Evolutionary conservation across 2,329 filamentous ascomycete species (phyloP).

Genomic region (Chaetoscypha palmicola): DNA sequence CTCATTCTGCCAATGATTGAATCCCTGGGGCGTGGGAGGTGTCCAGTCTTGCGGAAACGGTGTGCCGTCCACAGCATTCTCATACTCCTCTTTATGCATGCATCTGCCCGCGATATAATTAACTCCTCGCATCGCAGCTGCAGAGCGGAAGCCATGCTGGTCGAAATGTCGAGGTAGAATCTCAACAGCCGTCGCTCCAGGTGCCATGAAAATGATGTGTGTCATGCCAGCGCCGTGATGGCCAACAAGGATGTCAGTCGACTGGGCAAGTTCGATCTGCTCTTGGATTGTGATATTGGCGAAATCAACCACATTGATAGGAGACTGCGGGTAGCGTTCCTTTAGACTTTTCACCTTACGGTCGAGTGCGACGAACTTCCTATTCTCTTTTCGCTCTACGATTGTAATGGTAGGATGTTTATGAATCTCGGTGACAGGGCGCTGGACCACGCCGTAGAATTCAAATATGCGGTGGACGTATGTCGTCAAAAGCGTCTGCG

Average conservation of each 20-base stretch:
- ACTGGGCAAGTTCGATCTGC: slow-evolving; percentile 19
- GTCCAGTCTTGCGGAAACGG: slow-evolving; percentile 11
- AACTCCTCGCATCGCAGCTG: slow-evolving; percentile 34
- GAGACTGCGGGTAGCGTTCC: slow-evolving; percentile 7
- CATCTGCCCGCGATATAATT: slow-evolving; percentile 30
- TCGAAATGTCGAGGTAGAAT: slow-evolving; percentile 34
- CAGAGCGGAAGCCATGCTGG: slow-evolving; percentile 36
- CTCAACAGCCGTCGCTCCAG: slow-evolving; percentile 35
- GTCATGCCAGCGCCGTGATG: slow-evolving; percentile 25
- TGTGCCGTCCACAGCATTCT: slow-evolving; percentile 12
- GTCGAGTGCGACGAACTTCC: slow-evolving; percentile 8
- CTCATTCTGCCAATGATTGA: slow-evolving; percentile 10
- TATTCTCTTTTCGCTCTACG: slow-evolving; percentile 9
- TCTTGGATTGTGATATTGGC: slow-evolving; percentile 14
- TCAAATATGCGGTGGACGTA: slow-evolving; percentile 10
- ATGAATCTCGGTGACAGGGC: slow-evolving; percentile 4
- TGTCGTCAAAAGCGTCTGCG: slow-evolving; percentile 12
- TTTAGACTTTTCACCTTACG: slow-evolving; percentile 6
- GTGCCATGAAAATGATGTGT: slow-evolving; percentile 34
- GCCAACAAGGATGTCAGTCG: slow-evolving; percentile 23
- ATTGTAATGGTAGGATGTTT: slow-evolving; percentile 10
- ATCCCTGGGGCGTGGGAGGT: slow-evolving; percentile 8
- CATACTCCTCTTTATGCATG: slow-evolving; percentile 10
- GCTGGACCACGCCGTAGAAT: slow-evolving; percentile 9
- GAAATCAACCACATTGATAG: slow-evolving; percentile 11